Percentiles rank a stretch among this genome's conserved stretches.
Conservation (phyloP, 1,139 yeast species). For the Barnettozyma hawaiiensis region DNA sequence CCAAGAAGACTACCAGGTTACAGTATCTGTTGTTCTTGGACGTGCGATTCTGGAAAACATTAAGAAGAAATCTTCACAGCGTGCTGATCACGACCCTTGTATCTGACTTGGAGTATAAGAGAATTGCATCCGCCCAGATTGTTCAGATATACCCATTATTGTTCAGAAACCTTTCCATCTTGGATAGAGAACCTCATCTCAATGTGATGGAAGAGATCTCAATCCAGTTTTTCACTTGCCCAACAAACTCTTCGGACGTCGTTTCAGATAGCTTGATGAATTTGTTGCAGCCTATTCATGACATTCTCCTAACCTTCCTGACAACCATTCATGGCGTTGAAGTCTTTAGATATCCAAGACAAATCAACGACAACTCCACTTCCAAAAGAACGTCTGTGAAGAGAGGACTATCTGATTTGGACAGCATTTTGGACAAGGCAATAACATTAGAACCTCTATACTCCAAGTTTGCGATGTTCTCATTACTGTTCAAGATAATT, state of each 20-base stretch:
- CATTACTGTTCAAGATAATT: constrained; percentile 37
- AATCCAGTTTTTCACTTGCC: constrained; percentile 62
- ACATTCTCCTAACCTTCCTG: constrained; percentile 35
- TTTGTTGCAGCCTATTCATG: constrained; percentile 43
- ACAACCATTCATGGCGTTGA: constrained; percentile 54
- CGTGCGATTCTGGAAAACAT: constrained; percentile 45
- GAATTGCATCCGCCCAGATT: constrained; percentile 46
- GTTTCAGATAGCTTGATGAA: constrained; percentile 34
- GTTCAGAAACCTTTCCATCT: constrained; percentile 39
- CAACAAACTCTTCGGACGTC: constrained; percentile 44
- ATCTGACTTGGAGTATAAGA: constrained; percentile 41
- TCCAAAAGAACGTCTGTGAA: constrained; percentile 35
- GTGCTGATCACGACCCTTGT: constrained; percentile 51
- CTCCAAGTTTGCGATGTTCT: constrained; percentile 31
- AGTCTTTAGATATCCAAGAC: constrained; percentile 30
- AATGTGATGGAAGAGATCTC: constrained; percentile 49
- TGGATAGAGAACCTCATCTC: constrained; percentile 64
- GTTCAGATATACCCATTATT: constrained; percentile 51
- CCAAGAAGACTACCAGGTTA: constrained; percentile 34
- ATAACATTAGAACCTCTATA: constrained; percentile 27
- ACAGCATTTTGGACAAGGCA: constrained; percentile 39
- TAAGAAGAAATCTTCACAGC: constrained; percentile 43
- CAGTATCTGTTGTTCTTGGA: constrained; percentile 53
- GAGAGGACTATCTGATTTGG: constrained; percentile 51
- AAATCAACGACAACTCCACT: constrained; percentile 52